Percentiles rank a stretch among this genome's conserved stretches.
Evolutionary conservation across 1,139 yeast genomes (phyloP).

Genomic region (Hyphopichia pseudoburtonii): DNA sequence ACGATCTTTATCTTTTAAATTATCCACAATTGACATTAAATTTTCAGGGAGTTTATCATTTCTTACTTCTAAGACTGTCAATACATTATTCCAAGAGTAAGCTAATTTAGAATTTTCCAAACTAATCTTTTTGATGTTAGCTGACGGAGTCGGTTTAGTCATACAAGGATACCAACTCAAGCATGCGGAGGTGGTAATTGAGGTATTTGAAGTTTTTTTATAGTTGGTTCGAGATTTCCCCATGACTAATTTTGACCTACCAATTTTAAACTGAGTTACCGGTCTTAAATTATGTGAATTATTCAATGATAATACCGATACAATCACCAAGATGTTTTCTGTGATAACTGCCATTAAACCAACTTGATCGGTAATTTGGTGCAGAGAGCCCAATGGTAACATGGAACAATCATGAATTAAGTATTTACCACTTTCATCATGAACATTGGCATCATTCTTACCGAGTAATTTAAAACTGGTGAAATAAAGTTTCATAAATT

Average conservation of each 20-base stretch:
- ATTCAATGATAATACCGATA: constrained; percentile 55
- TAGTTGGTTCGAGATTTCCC: too few relatives aligned
- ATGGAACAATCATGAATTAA: constrained; percentile 33
- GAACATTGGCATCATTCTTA: constrained; percentile 30
- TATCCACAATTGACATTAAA: constrained; percentile 27
- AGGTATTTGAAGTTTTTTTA: too few relatives aligned
- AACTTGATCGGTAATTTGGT: constrained; percentile 52
- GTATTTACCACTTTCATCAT: constrained; percentile 14
- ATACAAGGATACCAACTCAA: constrained; percentile 59
- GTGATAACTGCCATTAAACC: constrained; percentile 67
- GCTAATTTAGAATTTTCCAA: constrained; percentile 53
- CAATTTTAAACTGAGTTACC: constrained; percentile 54
- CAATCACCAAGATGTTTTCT: constrained; percentile 47
- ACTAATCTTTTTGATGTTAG: constrained; percentile 24
- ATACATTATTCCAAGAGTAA: constrained; percentile 62
- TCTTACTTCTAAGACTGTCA: constrained; percentile 56
- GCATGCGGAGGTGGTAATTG: constrained; percentile 34
- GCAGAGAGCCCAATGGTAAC: constrained; percentile 55
- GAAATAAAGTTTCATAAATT: constrained; percentile 50
- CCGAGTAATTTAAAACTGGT: constrained; percentile 58
- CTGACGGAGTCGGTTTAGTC: constrained; percentile 6
- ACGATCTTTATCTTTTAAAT: constrained; percentile 41
- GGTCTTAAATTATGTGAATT: constrained; percentile 28
- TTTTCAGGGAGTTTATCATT: constrained; percentile 29
- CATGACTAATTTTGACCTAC: constrained; percentile 38